These are phyloP conservation scores for Pseudoneurospora amorphoporcata DNA, from an alignment of 495 filamentous ascomycete genomes.

Conservation along the genomic window DNA sequence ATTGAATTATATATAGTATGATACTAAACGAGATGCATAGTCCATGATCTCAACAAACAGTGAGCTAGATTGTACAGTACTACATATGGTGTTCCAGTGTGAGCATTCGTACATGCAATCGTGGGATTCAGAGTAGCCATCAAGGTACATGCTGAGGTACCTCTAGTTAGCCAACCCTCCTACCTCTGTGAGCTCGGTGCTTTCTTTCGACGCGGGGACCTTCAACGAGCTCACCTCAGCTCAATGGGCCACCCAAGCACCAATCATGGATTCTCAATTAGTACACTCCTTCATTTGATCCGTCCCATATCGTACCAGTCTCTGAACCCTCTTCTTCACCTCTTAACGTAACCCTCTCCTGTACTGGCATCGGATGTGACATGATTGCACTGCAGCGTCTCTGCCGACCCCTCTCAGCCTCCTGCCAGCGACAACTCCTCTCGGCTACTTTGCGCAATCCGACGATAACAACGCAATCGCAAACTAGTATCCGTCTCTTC, in stretches of 20 bases:
- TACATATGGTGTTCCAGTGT: too few species aligned
- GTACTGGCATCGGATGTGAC: not conserved
- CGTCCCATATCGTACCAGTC: not conserved
- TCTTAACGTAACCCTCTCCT: not conserved
- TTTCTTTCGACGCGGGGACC: not conserved
- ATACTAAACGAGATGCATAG: too few species aligned
- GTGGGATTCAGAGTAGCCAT: not conserved
- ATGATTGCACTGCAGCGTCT: not conserved
- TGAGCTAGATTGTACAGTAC: too few species aligned
- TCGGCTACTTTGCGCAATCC: not conserved
- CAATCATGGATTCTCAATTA: not conserved
- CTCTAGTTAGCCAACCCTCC: not conserved
- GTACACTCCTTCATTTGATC: not conserved
- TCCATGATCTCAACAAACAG: too few species aligned
- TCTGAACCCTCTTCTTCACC: not conserved
- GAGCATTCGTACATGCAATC: not conserved
- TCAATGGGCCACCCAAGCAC: not conserved
- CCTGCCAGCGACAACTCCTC: not conserved
- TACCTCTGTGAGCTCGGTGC: not conserved
- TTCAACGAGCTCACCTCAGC: not conserved
- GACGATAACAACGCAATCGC: not conserved
- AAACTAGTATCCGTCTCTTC: not conserved
- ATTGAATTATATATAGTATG: too few species aligned
- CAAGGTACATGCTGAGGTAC: not conserved
- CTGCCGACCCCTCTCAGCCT: not conserved